Conservation (phyloP, 179 eudicot genomes). For the Actinidia arguta region DNA sequence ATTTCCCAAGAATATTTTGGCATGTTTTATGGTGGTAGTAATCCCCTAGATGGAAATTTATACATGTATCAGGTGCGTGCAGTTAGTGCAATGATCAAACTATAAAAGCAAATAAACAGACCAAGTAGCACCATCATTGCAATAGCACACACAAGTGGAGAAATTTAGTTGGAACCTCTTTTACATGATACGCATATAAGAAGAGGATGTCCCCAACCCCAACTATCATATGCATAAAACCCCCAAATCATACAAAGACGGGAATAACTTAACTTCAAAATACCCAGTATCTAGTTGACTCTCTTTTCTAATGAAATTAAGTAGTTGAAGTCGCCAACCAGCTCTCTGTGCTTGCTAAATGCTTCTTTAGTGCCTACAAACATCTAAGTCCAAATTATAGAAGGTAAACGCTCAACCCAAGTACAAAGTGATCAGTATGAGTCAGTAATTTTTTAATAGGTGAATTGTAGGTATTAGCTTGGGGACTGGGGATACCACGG, state of each 20-base stretch:
- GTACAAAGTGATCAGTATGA: neutral
- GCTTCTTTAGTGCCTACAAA: neutral
- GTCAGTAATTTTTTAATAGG: neutral
- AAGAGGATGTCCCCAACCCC: neutral
- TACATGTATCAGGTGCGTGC: neutral
- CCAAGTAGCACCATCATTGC: constrained; percentile 1
- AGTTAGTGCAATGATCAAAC: neutral
- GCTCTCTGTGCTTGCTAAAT: neutral
- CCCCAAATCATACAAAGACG: neutral
- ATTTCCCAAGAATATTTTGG: neutral
- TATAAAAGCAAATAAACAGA: neutral
- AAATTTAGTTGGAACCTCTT: neutral
- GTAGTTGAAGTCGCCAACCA: constrained; percentile 3
- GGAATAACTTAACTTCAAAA: neutral
- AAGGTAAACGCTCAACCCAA: neutral
- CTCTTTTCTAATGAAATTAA: neutral
- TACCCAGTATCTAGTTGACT: neutral
- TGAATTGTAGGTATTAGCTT: too few relatives aligned
- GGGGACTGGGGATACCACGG: too few relatives aligned
- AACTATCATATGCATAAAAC: neutral
- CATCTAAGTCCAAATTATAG: neutral
- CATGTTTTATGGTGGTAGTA: neutral
- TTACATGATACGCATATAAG: neutral
- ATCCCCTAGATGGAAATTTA: neutral
- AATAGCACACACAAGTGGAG: neutral